A percentile compares a stretch with the other conserved stretches of the same genome.
phyloP scores from a whole-genome alignment of 805 yeast species.

The Teunomyces stri region DNA sequence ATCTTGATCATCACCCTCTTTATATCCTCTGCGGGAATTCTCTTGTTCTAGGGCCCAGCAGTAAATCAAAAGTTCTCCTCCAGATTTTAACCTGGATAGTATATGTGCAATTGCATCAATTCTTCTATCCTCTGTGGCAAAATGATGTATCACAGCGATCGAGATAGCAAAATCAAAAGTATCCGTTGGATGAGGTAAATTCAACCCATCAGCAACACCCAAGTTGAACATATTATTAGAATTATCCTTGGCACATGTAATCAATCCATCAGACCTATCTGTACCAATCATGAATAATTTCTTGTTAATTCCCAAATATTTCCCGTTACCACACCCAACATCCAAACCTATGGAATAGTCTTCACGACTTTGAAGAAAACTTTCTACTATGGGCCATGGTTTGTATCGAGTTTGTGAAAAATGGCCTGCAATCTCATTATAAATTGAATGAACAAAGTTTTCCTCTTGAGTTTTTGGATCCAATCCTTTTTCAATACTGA shows the following conservation, averaged over 20 bases:
- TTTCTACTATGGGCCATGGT: slow-evolving; percentile 95
- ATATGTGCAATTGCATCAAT: slow-evolving; percentile 71
- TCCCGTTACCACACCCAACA: slow-evolving; percentile 97
- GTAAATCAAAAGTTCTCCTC: slow-evolving; percentile 76
- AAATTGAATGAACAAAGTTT: slow-evolving; percentile 83
- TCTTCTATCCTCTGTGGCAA: slow-evolving; percentile 80
- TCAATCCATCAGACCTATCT: slow-evolving; percentile 68
- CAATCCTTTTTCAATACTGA: slow-evolving; percentile 23
- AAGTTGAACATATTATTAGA: slow-evolving; percentile 47
- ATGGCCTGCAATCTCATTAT: slow-evolving; percentile 88
- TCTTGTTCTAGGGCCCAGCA: slow-evolving; percentile 98
- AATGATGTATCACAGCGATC: slow-evolving; percentile 95
- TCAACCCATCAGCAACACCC: slow-evolving; percentile 78
- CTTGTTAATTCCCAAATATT: slow-evolving; percentile 72
- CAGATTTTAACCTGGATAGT: slow-evolving; percentile 51
- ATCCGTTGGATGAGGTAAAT: slow-evolving; percentile 36
- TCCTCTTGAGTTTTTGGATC: slow-evolving; percentile 65
- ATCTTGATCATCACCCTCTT: slow-evolving; percentile 90
- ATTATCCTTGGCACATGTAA: slow-evolving; percentile 57
- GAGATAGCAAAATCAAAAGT: slow-evolving; percentile 84
- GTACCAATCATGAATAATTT: slow-evolving; percentile 70
- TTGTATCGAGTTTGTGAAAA: slow-evolving; percentile 92
- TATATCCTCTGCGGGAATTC: slow-evolving; percentile 82
- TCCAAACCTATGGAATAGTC: slow-evolving; percentile 77
- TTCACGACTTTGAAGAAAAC: slow-evolving; percentile 50